Evolutionary conservation across 352 stramenopile genomes (phyloP).

Genomic region (Phytophthora citricola): DNA sequence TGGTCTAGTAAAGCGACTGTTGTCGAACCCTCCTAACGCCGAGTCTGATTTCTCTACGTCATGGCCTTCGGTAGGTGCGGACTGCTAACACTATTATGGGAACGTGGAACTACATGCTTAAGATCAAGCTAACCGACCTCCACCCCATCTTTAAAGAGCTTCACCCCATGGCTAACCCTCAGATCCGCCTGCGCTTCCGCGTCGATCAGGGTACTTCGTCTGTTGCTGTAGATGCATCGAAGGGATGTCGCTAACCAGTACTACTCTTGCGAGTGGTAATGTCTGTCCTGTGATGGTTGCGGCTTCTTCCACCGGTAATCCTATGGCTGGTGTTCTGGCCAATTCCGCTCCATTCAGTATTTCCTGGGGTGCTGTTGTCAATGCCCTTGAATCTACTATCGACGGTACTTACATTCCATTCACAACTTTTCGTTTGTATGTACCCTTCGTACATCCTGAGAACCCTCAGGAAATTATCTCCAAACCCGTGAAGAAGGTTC

Average conservation of each 20-base stretch:
- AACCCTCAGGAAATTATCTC: conserved; percentile 7
- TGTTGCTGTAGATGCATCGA: neutral
- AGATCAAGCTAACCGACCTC: conserved; percentile 6
- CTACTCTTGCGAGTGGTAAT: neutral
- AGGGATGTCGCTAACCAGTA: conserved; percentile 1
- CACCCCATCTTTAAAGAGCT: conserved; percentile 18
- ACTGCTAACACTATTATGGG: neutral
- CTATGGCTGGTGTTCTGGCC: neutral
- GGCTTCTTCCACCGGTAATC: neutral
- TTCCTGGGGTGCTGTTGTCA: conserved; percentile 10
- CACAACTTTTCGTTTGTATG: neutral
- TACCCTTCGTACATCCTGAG: conserved; percentile 9
- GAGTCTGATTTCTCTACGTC: neutral
- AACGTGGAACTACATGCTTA: conserved; percentile 2
- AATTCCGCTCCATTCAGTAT: neutral
- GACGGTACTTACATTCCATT: conserved; percentile 11
- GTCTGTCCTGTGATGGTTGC: neutral
- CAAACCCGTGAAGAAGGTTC: conserved; percentile 8
- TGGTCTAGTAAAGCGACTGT: conserved; percentile 10
- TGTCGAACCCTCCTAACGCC: conserved; percentile 12
- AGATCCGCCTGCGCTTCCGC: conserved; percentile 11
- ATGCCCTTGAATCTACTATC: conserved; percentile 1
- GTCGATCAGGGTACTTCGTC: conserved; percentile 7
- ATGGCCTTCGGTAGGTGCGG: neutral
- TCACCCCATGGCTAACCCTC: conserved; percentile 5